These are phyloP conservation scores for Neofusicoccum umdonicola DNA, from an alignment of 2,329 filamentous ascomycete genomes.

Conservation along the genomic window DNA sequence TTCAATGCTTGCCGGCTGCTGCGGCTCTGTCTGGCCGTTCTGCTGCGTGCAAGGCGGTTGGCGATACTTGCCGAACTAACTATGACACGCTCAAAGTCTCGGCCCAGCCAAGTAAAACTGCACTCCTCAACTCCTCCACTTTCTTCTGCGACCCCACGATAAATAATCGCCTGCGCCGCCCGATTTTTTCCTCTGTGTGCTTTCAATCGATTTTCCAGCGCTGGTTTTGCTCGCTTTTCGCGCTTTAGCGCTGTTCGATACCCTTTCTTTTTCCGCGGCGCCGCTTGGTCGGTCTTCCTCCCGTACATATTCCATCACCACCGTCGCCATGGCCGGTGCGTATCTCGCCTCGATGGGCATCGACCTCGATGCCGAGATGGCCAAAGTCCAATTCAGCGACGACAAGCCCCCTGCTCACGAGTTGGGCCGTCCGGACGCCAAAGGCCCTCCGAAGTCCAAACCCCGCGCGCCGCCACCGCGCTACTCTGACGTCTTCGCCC, in stretches of 20 bases:
- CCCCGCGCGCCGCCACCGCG: not conserved
- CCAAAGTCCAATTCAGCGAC: conserved; percentile 26
- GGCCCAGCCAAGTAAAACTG: conserved; percentile 1
- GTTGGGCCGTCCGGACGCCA: not conserved
- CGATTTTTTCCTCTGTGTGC: not conserved
- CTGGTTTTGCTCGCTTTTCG: not conserved
- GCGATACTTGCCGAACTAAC: not conserved
- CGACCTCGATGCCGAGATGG: conserved; percentile 33
- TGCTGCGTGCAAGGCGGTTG: not conserved
- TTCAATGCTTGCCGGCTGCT: not conserved
- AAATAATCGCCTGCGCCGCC: not conserved
- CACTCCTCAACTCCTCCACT: conserved; percentile 5
- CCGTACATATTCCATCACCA: not conserved
- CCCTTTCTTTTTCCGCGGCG: not conserved
- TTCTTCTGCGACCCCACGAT: not conserved
- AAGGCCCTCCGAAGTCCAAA: not conserved
- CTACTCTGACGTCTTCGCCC: conserved; percentile 10
- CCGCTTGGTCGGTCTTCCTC: not conserved
- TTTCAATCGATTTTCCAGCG: not conserved
- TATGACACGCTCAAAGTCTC: conserved; percentile 6
- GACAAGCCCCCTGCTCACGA: not conserved
- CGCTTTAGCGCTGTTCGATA: conserved; percentile 6
- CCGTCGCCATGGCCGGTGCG: conserved; percentile 16
- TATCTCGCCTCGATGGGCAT: conserved; percentile 24
- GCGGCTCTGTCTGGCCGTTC: not conserved